phyloP scores from a whole-genome alignment of 768 basidiomycete species.

The Megacollybia marginata region DNA sequence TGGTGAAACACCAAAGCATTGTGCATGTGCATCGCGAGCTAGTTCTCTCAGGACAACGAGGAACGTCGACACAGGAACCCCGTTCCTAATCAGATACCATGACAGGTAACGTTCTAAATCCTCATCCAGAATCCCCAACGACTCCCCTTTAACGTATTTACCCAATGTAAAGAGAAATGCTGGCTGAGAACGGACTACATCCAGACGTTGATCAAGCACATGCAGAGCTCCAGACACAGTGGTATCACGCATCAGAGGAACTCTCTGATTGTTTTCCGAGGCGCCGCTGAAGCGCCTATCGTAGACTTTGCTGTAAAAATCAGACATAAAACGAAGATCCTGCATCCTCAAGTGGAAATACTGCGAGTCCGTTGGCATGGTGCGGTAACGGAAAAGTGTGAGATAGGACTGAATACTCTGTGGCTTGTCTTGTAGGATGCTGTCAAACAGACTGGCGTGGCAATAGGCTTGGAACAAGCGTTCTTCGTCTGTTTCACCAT shows the following conservation, averaged over 20 bases:
- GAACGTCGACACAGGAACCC: conserved; percentile 65
- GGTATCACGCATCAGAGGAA: conserved; percentile 65
- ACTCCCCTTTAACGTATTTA: conserved; percentile 51
- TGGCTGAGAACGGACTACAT: conserved; percentile 31
- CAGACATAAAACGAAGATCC: conserved; percentile 65
- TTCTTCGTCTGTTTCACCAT: conserved; percentile 52
- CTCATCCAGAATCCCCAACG: conserved; percentile 13
- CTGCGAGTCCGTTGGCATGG: conserved; percentile 45
- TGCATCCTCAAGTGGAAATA: conserved; percentile 66
- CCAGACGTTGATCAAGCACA: conserved; percentile 52
- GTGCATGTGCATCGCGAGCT: conserved; percentile 53
- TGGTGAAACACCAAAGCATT: conserved; percentile 40
- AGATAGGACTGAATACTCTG: conserved; percentile 71
- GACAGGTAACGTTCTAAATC: conserved; percentile 31
- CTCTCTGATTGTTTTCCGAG: conserved; percentile 55
- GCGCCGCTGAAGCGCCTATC: conserved; percentile 70
- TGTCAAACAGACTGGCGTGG: conserved; percentile 73
- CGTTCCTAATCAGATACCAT: conserved; percentile 67
- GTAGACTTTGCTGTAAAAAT: conserved; percentile 73
- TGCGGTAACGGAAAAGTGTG: conserved; percentile 61
- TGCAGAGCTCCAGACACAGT: conserved; percentile 62
- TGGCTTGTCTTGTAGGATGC: conserved; percentile 87
- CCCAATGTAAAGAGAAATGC: conserved; percentile 37
- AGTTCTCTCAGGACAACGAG: conserved; percentile 54
- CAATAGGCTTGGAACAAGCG: conserved; percentile 63